Conservation (phyloP, 2,329 filamentous ascomycete species). For the Aspergillus pseudoglaucus region DNA sequence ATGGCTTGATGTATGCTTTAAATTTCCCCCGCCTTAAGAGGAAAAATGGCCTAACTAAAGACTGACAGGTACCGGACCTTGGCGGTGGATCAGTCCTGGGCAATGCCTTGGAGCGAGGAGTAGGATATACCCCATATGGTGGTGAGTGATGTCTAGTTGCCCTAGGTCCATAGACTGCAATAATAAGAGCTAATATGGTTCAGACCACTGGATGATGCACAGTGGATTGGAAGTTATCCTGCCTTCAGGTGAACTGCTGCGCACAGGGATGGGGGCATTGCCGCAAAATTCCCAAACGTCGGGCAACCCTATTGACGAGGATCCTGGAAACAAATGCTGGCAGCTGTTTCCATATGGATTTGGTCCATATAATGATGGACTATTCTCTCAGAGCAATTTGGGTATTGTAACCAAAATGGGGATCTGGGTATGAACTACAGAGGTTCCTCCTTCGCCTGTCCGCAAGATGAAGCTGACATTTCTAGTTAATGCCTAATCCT, state of each 20-base stretch:
- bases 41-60: neutral
- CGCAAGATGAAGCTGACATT: neutral
- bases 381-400: conserved; percentile 50
- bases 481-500: conserved; percentile 46
- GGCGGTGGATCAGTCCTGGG: conserved; percentile 44
- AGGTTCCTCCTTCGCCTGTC: no score
- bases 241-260: conserved; percentile 39
- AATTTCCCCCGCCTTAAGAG: neutral
- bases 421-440: conserved; percentile 26
- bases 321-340: conserved; percentile 32
- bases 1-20: neutral
- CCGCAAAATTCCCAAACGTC: neutral
- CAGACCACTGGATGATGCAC: conserved; percentile 39
- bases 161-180: neutral
- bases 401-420: conserved; percentile 53
- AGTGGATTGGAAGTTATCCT: conserved; percentile 43
- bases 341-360: conserved; percentile 40
- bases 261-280: conserved; percentile 43
- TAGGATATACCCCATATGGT: conserved; percentile 37
- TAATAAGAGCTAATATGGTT: neutral
- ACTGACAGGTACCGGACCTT: conserved; percentile 13
- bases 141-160: neutral
- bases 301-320: neutral
- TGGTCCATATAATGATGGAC: conserved; percentile 35
- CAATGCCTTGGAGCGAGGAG: conserved; percentile 42